Conservation (phyloP, 2,329 filamentous ascomycete species). For the Fusarium armeniacum region DNA sequence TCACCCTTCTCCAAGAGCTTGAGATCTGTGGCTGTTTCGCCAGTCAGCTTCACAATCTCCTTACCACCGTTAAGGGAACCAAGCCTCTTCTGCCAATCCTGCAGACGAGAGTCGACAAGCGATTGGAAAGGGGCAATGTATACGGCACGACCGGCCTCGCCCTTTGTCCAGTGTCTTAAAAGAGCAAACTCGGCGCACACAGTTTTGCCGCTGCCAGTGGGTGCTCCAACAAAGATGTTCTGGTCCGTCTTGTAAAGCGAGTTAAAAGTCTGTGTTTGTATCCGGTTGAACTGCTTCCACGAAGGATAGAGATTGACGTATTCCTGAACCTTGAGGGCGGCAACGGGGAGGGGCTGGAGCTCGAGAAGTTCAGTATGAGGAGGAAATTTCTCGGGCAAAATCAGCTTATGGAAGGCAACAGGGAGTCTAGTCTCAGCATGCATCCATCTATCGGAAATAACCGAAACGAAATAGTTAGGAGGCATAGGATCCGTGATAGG, state of each 20-base stretch:
- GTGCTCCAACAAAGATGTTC: conserved; percentile 93
- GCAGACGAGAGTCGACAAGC: conserved; percentile 83
- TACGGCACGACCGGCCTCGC: conserved; percentile 77
- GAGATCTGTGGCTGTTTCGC: conserved; percentile 91
- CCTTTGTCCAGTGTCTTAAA: conserved; percentile 82
- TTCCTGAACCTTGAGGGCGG: conserved; percentile 88
- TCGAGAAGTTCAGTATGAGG: conserved; percentile 93
- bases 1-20: conserved; percentile 90
- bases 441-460: conserved; percentile 98
- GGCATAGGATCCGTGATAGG: conserved; percentile 98
- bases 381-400: conserved; percentile 94
- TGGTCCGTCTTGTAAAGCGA: conserved; percentile 91
- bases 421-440: conserved; percentile 94
- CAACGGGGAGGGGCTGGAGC: conserved; percentile 89
- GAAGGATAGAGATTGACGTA: conserved; percentile 85
- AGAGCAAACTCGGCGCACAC: conserved; percentile 96
- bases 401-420: conserved; percentile 94
- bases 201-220: conserved; percentile 95
- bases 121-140: conserved; percentile 97
- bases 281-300: conserved; percentile 93
- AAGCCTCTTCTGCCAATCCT: conserved; percentile 88
- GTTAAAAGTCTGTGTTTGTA: conserved; percentile 98
- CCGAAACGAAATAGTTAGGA: conserved; percentile 97
- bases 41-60: conserved; percentile 91
- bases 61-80: conserved; percentile 82